Conservation (phyloP, 1,139 yeast genomes). For the Suhomyces maxii region DNA sequence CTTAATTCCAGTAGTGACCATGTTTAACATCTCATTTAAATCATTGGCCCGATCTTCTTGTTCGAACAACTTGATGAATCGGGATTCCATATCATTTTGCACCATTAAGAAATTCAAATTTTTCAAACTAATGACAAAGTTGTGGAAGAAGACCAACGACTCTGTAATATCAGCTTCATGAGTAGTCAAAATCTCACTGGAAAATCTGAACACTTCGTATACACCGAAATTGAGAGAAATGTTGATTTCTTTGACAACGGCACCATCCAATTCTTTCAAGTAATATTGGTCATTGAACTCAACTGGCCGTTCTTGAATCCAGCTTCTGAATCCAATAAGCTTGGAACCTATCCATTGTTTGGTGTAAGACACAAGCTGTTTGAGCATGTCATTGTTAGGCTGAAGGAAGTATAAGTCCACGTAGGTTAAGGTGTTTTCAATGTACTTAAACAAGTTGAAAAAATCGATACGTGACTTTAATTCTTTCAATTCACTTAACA, state of each 20-base stretch:
- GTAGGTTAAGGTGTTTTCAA: slow-evolving; percentile 38
- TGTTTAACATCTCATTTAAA: slow-evolving; percentile 4
- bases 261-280: slow-evolving; percentile 5
- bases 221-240: slow-evolving; percentile 3
- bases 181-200: slow-evolving; percentile 2
- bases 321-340: slow-evolving; percentile 30
- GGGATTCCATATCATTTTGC: slow-evolving; percentile 12
- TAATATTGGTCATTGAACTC: slow-evolving; percentile 13
- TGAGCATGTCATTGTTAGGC: slow-evolving; percentile 21
- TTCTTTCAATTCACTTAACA: slow-evolving; percentile 1
- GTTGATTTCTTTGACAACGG: slow-evolving; percentile 7
- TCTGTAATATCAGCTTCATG: slow-evolving; percentile 8
- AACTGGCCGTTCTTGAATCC: slow-evolving; percentile 24
- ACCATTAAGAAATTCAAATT: slow-evolving; percentile 16
- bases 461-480: slow-evolving; percentile 21
- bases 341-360: slow-evolving; percentile 31
- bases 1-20: slow-evolving; percentile 3
- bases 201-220: slow-evolving; percentile 13
- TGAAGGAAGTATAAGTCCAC: slow-evolving; percentile 25
- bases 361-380: slow-evolving; percentile 20
- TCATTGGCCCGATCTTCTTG: slow-evolving; percentile 1
- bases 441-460: slow-evolving; percentile 28
- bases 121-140: slow-evolving; percentile 24
- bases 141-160: slow-evolving; percentile 20
- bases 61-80: slow-evolving; percentile 4